Conservation (phyloP, 1,284 basidiomycete genomes). For the Pseudozyma tsukubaensis region DNA sequence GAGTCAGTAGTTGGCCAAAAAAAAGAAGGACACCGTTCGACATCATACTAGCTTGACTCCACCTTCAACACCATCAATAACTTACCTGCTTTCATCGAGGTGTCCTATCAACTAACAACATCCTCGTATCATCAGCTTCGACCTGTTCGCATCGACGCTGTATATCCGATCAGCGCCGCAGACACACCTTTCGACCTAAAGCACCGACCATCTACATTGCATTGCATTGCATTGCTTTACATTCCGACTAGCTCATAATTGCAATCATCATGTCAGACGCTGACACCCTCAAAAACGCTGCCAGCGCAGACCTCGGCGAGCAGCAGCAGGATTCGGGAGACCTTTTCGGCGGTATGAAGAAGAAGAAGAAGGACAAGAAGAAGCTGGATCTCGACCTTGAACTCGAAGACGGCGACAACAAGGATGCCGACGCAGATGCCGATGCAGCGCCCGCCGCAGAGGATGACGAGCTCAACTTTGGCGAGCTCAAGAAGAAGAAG, state of each 20-base stretch:
- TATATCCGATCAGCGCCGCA: too few species aligned
- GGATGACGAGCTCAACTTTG: slow-evolving; percentile 70
- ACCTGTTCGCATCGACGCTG: background rate
- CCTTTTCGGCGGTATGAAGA: slow-evolving; percentile 88
- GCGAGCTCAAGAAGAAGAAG: slow-evolving; percentile 73
- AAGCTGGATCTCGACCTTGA: slow-evolving; percentile 78
- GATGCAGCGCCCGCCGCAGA: slow-evolving; percentile 44
- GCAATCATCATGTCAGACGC: slow-evolving; percentile 28
- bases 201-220: background rate
- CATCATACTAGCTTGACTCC: too few species aligned
- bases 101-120: too few species aligned
- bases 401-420: slow-evolving; percentile 50
- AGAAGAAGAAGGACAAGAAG: slow-evolving; percentile 89
- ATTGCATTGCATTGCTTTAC: background rate
- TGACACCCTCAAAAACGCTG: slow-evolving; percentile 28
- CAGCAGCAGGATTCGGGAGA: slow-evolving; percentile 77
- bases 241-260: background rate
- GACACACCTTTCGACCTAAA: background rate
- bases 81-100: background rate
- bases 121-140: too few species aligned
- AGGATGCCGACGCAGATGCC: slow-evolving; percentile 52
- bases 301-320: slow-evolving; percentile 19
- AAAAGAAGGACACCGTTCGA: too few species aligned
- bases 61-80: background rate
- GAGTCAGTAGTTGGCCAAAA: too few species aligned